phyloP scores from a whole-genome alignment of 768 basidiomycete genomes.

The Ramaria sp. region DNA sequence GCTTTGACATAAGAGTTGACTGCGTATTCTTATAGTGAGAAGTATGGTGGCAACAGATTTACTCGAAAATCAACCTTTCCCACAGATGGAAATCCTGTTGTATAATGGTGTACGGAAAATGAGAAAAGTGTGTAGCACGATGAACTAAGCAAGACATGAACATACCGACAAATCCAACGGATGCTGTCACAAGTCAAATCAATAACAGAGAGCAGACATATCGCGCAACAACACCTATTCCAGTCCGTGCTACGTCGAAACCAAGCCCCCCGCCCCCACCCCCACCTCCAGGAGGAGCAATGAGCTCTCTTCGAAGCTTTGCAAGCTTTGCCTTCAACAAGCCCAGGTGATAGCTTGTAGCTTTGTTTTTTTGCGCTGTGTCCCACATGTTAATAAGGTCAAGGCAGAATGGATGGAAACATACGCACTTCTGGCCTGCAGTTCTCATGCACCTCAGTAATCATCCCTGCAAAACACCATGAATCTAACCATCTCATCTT shows the following conservation, averaged over 20 bases:
- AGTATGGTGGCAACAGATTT: neutral
- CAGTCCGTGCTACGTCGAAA: constrained; percentile 97
- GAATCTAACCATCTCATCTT: constrained; percentile 89
- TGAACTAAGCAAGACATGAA: neutral
- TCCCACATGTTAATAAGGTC: neutral
- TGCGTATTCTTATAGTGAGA: constrained; percentile 18
- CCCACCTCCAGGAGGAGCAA: constrained; percentile 60
- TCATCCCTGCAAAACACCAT: neutral
- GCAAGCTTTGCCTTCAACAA: constrained; percentile 98
- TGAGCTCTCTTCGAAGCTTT: constrained; percentile 90
- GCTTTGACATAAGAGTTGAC: constrained; percentile 91
- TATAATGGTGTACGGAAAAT: neutral
- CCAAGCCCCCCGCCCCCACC: constrained; percentile 84
- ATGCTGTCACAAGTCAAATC: constrained; percentile 44
- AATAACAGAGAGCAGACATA: neutral
- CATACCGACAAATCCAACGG: constrained; percentile 73
- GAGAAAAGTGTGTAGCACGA: neutral
- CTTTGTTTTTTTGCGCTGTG: constrained; percentile 92
- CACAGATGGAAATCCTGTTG: constrained; percentile 69
- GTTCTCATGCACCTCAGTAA: neutral
- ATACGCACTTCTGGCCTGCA: constrained; percentile 68
- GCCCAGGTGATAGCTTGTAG: constrained; percentile 91
- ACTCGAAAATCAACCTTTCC: constrained; percentile 53
- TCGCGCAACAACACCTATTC: constrained; percentile 36
- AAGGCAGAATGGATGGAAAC: constrained; percentile 1